phyloP scores from a whole-genome alignment of 345 rosid genomes.

The Salix suchowensis region DNA sequence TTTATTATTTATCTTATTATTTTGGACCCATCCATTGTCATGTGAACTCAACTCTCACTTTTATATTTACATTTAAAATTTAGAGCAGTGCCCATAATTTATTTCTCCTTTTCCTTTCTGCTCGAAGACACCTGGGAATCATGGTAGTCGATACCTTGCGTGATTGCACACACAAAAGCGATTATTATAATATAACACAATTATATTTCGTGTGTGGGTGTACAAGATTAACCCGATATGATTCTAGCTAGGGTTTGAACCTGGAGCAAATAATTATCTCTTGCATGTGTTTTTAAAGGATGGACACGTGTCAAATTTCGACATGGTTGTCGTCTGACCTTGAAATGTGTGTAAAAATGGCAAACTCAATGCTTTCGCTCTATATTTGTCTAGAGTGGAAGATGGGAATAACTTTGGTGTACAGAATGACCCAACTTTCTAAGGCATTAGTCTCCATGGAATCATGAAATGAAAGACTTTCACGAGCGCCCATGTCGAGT shows the following conservation, averaged over 20 bases:
- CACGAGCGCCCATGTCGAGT: neutral
- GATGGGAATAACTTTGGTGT: neutral
- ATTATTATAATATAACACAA: no score
- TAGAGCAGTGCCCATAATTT: neutral
- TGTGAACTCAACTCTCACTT: no score
- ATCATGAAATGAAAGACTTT: constrained; percentile 2
- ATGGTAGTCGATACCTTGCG: no score
- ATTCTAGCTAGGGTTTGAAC: neutral
- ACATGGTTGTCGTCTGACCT: neutral
- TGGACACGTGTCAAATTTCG: neutral
- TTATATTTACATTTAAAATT: no score
- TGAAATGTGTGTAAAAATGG: neutral
- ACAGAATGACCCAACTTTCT: neutral
- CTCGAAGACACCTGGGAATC: neutral
- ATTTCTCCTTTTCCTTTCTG: neutral
- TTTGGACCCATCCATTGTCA: no score
- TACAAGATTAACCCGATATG: no score
- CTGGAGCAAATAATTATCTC: neutral
- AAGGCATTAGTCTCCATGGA: constrained; percentile 5
- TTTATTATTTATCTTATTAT: no score
- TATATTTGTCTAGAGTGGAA: neutral
- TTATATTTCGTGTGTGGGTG: no score
- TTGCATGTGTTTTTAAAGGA: neutral
- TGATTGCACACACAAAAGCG: no score
- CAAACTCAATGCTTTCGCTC: neutral